Base-by-base conservation (phyloP, 805 yeast genomes). In the Kockiozyma suomiensis region DNA sequence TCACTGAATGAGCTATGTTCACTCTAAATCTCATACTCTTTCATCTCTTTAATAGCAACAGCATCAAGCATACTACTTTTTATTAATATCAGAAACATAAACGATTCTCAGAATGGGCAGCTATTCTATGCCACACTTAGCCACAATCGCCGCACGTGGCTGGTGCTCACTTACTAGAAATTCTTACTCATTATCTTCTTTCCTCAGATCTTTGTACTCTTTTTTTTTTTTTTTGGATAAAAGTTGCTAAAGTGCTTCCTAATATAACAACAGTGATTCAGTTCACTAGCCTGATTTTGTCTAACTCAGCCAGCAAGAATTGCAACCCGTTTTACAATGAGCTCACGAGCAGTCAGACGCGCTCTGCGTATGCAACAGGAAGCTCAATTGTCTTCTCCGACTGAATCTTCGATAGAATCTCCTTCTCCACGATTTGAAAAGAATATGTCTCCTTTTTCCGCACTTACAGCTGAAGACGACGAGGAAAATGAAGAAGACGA, bases 261-360 rank as follows among this genome's bases (percentile, higher is more conserved):
- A n/a, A n/a, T n/a, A n/a, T n/a, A n/a, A n/a, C n/a, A n/a, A n/a
- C n/a, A n/a, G 19, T 17, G 19, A 43, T 5, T 23, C 13, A 13
- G 26, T 43, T 13, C 48, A 43, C 15, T 48, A 26, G n/a, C n/a
- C n/a, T n/a, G n/a, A n/a, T n/a, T n/a, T n/a, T n/a, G n/a, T 30
- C 10, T 30, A 30, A 30, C 33, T 30, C 33, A 30, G 6, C 6
- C 33, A 10, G 10, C 33, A 30, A 30, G 10, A 30, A 30, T 10
- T 7, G 33, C n/a, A n/a, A n/a, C n/a, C n/a, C n/a, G 10, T 30
- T 10, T 7, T 10, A 30, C 10, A 30, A 60, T 60, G 64, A 60
- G 64, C 33, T 61, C 65, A 6, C 53, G 65, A n/a, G 65, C 65
- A 13, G 60, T 61, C 19, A 50, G 65, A 10, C 54, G 65, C 6